phyloP scores from a whole-genome alignment of 306 rosid species.

The Medicago truncatula region DNA sequence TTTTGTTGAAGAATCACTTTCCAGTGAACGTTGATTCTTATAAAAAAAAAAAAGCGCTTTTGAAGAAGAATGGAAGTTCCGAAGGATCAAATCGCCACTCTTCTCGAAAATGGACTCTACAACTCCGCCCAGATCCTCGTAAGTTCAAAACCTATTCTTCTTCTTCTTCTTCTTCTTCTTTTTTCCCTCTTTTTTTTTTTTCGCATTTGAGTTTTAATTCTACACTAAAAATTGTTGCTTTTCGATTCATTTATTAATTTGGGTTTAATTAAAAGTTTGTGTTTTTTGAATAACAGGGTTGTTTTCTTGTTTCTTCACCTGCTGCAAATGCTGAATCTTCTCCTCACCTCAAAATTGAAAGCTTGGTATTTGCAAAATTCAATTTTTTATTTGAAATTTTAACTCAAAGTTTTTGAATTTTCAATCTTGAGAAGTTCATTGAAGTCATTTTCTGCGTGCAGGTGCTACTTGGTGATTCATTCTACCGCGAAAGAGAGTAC shows the following conservation, averaged over 20 bases:
- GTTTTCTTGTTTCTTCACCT: conserved; percentile 95
- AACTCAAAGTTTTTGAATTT: not conserved
- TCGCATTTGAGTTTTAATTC: conserved; percentile 18
- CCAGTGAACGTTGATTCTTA: not conserved
- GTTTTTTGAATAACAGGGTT: conserved; percentile 58
- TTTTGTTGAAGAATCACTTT: not conserved
- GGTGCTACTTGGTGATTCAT: conserved; percentile 87
- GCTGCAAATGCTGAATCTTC: conserved; percentile 77
- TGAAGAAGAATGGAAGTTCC: conserved; percentile 81
- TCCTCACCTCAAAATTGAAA: conserved; percentile 85
- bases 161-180: not conserved
- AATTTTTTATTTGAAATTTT: not conserved
- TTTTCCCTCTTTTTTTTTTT: not conserved
- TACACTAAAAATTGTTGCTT: conserved; percentile 5
- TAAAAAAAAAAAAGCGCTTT: conserved; percentile 32
- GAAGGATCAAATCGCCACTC: conserved; percentile 84
- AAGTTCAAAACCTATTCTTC: conserved; percentile 55
- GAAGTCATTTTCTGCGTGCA: conserved; percentile 40
- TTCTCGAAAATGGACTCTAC: conserved; percentile 89
- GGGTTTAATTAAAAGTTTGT: conserved; percentile 21
- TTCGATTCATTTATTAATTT: not conserved
- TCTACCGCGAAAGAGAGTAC: conserved; percentile 80
- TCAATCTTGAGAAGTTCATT: conserved; percentile 14
- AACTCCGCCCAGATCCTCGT: conserved; percentile 97
- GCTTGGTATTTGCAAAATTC: conserved; percentile 65